Evolutionary conservation across 306 rosid species (phyloP), one percentile per base, ranked within the genome.

Genomic region (Calophaca sinica): DNA sequence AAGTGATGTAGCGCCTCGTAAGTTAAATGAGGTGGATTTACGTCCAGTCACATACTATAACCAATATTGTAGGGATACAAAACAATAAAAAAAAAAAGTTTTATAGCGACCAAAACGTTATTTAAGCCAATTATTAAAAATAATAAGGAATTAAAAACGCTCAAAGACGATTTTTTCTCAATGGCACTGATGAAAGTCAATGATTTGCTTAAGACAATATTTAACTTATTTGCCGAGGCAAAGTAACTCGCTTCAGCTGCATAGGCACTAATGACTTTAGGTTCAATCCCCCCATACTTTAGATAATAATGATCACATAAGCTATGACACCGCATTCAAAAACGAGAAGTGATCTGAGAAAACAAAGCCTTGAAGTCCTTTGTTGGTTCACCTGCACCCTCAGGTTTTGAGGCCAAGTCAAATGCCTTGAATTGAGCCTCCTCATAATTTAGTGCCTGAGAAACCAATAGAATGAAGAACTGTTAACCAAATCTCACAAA

Each of bases 331-430:
- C 12, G 35, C 68, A 65, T 53, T 51, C 53, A 91, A 74, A 89
- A 94, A 0, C 86, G 83, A 62, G 91, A 26, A 2, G 91, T 88
- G 76, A 90, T 79, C 45, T 83, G 89, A 57, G 97, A 80, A 83
- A 94, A 94, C 48, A 94, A 74, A 44, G 96, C 93, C 85, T 90
- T 94, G 81, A 92, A 94, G 89, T 92, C 93, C 85, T 79, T 88
- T 6, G 97, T 94, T 4, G 96, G 96, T 39, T 89, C 78, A 20
- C 96, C 97, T 0, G 72, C 81, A 65, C 87, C 97, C 88, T 90
- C 98, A 0, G 92, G 93, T 75, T 87, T 90, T 20, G 98, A 94
- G 55, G 97, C 96, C 68, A 94, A 72, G 83, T 94, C 98, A 35
- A 91, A 83, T 0, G 96, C 98, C 88, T 90, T 94, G 59, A 83